A percentile compares a stretch with the other conserved stretches of the same genome.
Evolutionary conservation across 129 eudicot genomes (phyloP).

Genomic region (Ambrosia artemisiifolia): DNA sequence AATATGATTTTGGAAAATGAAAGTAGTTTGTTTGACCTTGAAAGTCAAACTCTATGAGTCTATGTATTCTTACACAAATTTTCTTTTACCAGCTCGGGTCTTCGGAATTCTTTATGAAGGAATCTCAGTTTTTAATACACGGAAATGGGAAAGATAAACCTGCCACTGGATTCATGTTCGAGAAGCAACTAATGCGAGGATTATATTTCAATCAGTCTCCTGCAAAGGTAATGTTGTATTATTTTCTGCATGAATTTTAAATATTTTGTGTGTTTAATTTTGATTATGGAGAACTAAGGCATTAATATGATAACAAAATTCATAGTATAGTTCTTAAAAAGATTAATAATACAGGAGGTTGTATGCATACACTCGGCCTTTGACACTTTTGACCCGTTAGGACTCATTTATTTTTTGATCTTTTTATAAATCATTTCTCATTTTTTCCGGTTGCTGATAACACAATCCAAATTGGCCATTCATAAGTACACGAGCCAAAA

Average conservation of each 20-base stretch:
- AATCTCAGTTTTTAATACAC: constrained; percentile 66
- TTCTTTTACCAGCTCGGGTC: constrained; percentile 78
- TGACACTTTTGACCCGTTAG: not conserved
- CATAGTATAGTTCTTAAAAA: not conserved
- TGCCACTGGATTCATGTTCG: constrained; percentile 93
- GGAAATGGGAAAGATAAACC: constrained; percentile 93
- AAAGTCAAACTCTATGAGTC: not conserved
- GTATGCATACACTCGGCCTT: not conserved
- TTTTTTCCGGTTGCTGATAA: not conserved
- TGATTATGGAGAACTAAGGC: not conserved
- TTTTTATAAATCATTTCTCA: not conserved
- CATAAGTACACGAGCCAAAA: not conserved
- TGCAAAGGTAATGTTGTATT: constrained; percentile 53
- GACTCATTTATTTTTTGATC: not conserved
- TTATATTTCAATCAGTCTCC: constrained; percentile 89
- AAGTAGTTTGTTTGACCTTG: constrained; percentile 4
- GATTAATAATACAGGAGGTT: not conserved
- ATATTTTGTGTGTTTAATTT: not conserved
- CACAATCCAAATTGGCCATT: not conserved
- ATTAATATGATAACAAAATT: not conserved
- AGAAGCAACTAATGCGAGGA: constrained; percentile 84
- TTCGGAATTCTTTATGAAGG: constrained; percentile 71
- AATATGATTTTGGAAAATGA: not conserved
- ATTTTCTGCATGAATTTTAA: not conserved
- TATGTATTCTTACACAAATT: constrained; percentile 11